Evolutionary conservation across 257 asterid species (phyloP), one percentile per base, ranked within the genome.

Genomic region (Jaltomata sinuosa): DNA sequence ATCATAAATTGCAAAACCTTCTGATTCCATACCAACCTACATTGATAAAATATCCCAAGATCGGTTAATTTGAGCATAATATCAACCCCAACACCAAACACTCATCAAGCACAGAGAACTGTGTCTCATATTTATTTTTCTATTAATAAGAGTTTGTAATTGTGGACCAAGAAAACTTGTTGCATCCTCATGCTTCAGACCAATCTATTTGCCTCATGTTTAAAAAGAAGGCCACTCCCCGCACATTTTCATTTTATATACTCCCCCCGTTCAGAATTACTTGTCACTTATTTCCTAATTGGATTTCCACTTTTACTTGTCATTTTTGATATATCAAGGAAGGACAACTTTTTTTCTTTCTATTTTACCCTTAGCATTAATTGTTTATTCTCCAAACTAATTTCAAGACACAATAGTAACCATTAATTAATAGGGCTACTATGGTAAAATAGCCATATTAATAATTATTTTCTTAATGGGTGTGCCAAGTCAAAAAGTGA

Each of bases 1-100:
- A 89, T 96, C 98, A 90, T 96, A 96, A 79, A 96, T 96, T 64
- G 98, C 99, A 87, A 96, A 96, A 78, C 99, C 99, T 84, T 96
- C 98, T 0, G 91, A 78, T 87, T 96, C 98, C 98, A 92, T 88
- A 68, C 93, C 98, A 89, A 96, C 98, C 98, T 96, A 83, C 83
- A 81, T 67, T 31, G 67, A 83, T 83, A 57, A 83, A 74, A 76
- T 47, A 76, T 47, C 18, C 62, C 61, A 47, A 27, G 27, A 8
- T 8, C 27, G 7, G 81, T 47, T 49, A 47, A 49, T 49, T 76
- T 25, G 61, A 76, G 62, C 81, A 76, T 29, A 47, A 16, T 54
- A 49, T 27, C 61, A 19, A 76, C 81, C 61, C 79, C 81, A 49
- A 49, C 15, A 45, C 42, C 81, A 49, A 27, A 47, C 25, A 49